These are phyloP conservation scores for Cutaneotrichosporon cutaneum DNA, from an alignment of 1,284 basidiomycete genomes.

Conservation along the genomic window DNA sequence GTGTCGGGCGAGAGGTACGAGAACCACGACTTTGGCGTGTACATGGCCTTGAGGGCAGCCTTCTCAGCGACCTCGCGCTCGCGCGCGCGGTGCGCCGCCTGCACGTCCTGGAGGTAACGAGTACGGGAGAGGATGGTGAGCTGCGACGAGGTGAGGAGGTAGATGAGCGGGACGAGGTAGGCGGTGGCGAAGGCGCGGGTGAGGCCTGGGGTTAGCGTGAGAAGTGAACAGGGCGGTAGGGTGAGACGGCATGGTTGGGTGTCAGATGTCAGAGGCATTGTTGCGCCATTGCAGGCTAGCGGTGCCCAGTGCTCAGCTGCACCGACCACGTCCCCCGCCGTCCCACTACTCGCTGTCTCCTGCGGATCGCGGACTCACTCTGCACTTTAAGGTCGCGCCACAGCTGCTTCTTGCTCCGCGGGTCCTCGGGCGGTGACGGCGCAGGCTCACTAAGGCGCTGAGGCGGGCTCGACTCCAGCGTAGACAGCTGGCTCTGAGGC, in stretches of 20 bases:
- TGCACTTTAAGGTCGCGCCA: conserved; percentile 52
- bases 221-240: too few relatives aligned
- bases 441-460: conserved; percentile 5
- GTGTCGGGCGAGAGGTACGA: conserved; percentile 34
- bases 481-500: conserved; percentile 32
- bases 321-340: too few relatives aligned
- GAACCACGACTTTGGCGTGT: conserved; percentile 14
- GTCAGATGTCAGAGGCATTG: too few relatives aligned
- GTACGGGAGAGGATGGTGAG: conserved; percentile 46
- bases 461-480: conserved; percentile 31
- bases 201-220: conserved; percentile 34
- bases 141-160: conserved; percentile 50
- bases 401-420: conserved; percentile 46
- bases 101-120: conserved; percentile 45
- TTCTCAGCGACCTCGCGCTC: conserved; percentile 1
- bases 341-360: too few relatives aligned
- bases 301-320: too few relatives aligned
- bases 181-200: conserved; percentile 47
- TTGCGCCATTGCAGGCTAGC: too few relatives aligned
- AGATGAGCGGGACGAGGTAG: conserved; percentile 51
- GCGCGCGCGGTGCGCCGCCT: conserved; percentile 21
- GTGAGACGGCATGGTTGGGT: too few relatives aligned
- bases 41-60: conserved; percentile 9
- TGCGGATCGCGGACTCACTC: conserved; percentile 40
- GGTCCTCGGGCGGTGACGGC: conserved; percentile 13